Evolutionary conservation across 2,329 filamentous ascomycete species (phyloP).

Genomic region (Madurella mycetomatis): DNA sequence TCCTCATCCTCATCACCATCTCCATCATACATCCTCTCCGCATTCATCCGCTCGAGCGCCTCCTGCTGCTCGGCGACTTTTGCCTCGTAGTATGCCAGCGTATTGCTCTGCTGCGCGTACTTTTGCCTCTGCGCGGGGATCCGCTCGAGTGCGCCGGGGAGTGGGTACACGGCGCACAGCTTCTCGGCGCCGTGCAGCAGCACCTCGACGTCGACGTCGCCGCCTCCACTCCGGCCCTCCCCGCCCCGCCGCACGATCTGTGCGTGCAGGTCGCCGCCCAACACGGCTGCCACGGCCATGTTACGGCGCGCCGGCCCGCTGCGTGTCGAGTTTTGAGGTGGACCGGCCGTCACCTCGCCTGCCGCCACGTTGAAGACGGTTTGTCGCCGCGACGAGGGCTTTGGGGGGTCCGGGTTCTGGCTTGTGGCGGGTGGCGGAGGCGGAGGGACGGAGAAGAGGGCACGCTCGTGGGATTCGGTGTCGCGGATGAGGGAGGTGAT

Average conservation of each 20-base stretch:
- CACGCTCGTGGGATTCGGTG: conserved; percentile 89
- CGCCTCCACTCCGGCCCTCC: conserved; percentile 48
- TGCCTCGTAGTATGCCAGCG: conserved; percentile 74
- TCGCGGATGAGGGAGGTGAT: conserved; percentile 94
- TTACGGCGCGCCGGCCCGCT: conserved; percentile 55
- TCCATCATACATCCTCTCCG: conserved; percentile 52
- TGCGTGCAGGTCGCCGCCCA: conserved; percentile 82
- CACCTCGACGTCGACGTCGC: conserved; percentile 81
- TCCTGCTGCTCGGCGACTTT: conserved; percentile 72
- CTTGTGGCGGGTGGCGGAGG: conserved; percentile 47
- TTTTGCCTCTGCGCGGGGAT: conserved; percentile 69
- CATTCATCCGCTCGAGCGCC: conserved; percentile 69
- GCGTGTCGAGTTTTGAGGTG: conserved; percentile 39
- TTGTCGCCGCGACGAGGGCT: conserved; percentile 46
- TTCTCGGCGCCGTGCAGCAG: conserved; percentile 84
- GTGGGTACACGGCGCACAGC: conserved; percentile 80
- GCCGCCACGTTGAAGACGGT: conserved; percentile 63
- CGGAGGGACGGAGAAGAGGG: conserved; percentile 86
- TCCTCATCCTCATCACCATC: conserved; percentile 44
- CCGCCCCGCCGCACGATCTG: conserved; percentile 61
- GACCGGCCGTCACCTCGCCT: conserved; percentile 57
- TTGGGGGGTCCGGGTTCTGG: conserved; percentile 44
- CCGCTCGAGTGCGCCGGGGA: conserved; percentile 71
- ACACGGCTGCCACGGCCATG: conserved; percentile 83
- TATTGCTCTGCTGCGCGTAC: conserved; percentile 66